phyloP scores from a whole-genome alignment of 2,329 filamentous ascomycete genomes.

The Xylaria hypoxylon region DNA sequence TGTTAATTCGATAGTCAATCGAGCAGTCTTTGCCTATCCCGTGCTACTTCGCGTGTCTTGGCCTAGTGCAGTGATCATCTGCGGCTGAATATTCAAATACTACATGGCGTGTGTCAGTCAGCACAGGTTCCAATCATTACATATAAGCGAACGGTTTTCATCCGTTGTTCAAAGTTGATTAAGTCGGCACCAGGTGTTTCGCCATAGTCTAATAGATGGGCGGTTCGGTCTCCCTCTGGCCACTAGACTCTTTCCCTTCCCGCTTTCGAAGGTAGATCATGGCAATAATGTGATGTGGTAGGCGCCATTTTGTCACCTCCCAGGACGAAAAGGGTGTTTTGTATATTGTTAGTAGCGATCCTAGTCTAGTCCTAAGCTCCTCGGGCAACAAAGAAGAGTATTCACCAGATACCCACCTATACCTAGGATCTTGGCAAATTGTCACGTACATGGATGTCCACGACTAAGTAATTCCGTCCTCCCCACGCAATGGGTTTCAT shows the following conservation, averaged over 20 bases:
- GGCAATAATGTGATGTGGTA: background rate
- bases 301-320: no score
- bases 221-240: background rate
- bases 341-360: no score
- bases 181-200: background rate
- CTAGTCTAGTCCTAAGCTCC: no score
- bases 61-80: background rate
- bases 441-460: no score
- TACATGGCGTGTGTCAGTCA: background rate
- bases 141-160: no score
- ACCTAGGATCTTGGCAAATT: no score
- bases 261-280: background rate
- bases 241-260: background rate
- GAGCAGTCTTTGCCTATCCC: background rate
- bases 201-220: background rate
- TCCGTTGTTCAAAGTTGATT: background rate
- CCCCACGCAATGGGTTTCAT: no score
- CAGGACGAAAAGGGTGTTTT: no score
- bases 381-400: no score
- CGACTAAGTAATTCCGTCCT: no score
- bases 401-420: no score
- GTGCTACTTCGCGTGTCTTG: background rate
- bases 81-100: background rate
- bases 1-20: constrained; percentile 30
- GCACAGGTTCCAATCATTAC: background rate